Conservation (phyloP, 306 rosid genomes). For the Spatholobus suberectus region DNA sequence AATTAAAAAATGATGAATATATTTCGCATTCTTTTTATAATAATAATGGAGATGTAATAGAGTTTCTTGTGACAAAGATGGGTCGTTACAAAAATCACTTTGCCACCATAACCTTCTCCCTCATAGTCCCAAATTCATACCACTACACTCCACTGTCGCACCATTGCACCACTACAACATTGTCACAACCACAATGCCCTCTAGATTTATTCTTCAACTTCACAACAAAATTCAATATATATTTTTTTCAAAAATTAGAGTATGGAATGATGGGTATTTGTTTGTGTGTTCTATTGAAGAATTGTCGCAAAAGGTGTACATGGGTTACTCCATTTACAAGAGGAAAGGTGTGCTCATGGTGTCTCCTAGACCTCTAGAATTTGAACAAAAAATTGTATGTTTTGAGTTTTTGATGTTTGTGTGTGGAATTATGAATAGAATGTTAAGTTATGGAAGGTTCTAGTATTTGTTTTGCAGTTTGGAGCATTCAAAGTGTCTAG, state of each 20-base stretch:
- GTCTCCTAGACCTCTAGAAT: constrained; percentile 78
- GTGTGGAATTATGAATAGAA: not conserved
- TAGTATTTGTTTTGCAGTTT: constrained; percentile 58
- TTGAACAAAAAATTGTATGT: constrained; percentile 67
- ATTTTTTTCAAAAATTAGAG: not conserved
- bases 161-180: no score
- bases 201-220: constrained; percentile 45
- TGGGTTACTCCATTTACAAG: constrained; percentile 78
- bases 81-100: no score
- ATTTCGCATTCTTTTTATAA: no score
- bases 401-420: constrained; percentile 23
- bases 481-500: constrained; percentile 74
- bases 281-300: constrained; percentile 52
- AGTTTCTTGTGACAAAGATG: no score
- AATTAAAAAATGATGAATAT: no score
- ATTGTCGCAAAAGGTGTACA: constrained; percentile 65
- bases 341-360: constrained; percentile 81
- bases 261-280: constrained; percentile 18
- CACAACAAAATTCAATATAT: not conserved
- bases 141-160: no score
- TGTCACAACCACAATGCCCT: not conserved
- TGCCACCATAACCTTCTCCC: no score
- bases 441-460: constrained; percentile 32
- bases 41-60: no score
- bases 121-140: no score